Conservation (phyloP, 139 green algal species). For the Mychonastes homosphaera region DNA sequence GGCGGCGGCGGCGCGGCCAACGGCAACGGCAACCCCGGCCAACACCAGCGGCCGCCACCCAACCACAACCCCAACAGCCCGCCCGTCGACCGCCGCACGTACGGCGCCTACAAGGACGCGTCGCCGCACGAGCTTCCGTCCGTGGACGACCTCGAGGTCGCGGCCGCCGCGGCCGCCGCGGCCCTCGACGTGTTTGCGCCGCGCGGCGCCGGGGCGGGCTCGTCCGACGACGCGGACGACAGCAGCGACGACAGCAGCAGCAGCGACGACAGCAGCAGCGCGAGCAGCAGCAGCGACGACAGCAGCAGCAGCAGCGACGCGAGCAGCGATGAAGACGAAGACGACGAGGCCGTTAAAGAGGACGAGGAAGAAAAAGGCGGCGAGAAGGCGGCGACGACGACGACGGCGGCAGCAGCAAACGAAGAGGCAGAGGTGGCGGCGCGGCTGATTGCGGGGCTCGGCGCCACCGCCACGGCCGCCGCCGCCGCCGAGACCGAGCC, state of each 20-base stretch:
- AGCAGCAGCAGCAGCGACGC: slow-evolving; percentile 22
- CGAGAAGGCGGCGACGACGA: no score
- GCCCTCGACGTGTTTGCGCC: slow-evolving; percentile 32
- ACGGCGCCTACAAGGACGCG: background rate
- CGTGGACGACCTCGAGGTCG: slow-evolving; percentile 57
- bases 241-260: background rate
- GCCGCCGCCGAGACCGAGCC: no score
- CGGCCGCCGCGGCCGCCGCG: slow-evolving; percentile 44
- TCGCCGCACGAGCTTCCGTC: slow-evolving; percentile 27
- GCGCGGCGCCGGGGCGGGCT: background rate
- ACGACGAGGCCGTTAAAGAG: background rate
- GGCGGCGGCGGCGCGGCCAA: background rate
- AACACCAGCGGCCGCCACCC: no score
- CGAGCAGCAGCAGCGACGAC: background rate
- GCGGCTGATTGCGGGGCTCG: no score
- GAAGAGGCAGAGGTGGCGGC: slow-evolving; percentile 12
- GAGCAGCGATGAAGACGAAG: slow-evolving; percentile 14
- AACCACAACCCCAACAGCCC: no score
- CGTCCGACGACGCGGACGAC: background rate
- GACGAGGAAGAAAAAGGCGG: no score
- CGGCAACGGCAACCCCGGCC: background rate
- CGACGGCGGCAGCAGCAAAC: background rate
- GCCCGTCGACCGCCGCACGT: background rate
- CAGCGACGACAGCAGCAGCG: slow-evolving; percentile 1
- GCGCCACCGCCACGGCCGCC: no score